These are phyloP conservation scores for Saprolegnia parasitica DNA, from an alignment of 352 stramenopile species.

Conservation along the genomic window DNA sequence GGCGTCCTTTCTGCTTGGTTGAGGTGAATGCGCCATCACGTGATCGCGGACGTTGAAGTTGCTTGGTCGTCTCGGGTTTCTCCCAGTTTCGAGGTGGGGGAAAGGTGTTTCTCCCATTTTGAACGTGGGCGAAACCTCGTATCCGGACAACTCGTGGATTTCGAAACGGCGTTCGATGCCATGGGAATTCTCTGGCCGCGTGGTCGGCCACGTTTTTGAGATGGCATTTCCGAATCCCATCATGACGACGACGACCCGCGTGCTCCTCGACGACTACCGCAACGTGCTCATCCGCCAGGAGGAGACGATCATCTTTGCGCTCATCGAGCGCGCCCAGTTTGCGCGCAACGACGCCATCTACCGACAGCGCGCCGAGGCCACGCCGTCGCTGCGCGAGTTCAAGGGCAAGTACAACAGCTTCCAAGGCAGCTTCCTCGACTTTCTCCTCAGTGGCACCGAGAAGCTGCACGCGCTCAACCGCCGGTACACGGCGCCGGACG, in stretches of 20 bases:
- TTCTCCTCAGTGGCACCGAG: constrained; percentile 97
- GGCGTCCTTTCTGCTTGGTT: too few relatives aligned
- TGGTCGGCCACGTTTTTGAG: neutral
- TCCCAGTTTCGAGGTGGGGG: neutral
- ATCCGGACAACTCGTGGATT: neutral
- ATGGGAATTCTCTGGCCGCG: neutral
- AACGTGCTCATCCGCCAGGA: constrained; percentile 90
- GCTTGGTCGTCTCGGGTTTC: neutral
- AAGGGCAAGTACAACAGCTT: constrained; percentile 84
- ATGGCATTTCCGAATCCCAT: neutral
- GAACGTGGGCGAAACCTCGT: neutral
- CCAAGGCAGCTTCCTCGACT: constrained; percentile 88
- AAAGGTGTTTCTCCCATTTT: neutral
- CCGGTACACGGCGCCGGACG: constrained; percentile 97
- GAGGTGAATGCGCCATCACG: neutral
- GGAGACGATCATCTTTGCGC: constrained; percentile 99
- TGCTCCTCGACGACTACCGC: constrained; percentile 83
- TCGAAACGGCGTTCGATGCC: neutral
- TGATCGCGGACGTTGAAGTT: neutral
- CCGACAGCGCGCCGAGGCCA: constrained; percentile 78
- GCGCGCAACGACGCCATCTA: constrained; percentile 94
- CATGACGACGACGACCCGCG: constrained; percentile 49
- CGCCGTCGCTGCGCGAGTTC: constrained; percentile 64
- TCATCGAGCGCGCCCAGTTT: constrained; percentile 98
- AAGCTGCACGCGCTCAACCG: constrained; percentile 91